phyloP scores from a whole-genome alignment of 441 rosid genomes.

The Manihot esculenta region DNA sequence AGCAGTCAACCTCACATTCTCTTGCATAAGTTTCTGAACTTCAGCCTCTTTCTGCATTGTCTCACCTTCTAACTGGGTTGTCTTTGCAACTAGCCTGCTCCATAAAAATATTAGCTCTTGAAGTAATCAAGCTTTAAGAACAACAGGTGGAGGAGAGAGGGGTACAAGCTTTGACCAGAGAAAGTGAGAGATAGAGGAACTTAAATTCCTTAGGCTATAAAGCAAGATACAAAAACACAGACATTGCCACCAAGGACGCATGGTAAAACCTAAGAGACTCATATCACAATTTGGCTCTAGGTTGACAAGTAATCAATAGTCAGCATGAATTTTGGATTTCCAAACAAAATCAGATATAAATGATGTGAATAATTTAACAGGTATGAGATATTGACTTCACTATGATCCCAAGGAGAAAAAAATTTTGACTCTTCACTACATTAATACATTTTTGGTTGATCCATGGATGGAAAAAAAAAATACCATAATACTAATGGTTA shows the following conservation, averaged over 20 bases:
- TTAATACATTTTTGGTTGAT: constrained; percentile 2
- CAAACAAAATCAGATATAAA: neutral
- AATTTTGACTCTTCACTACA: neutral
- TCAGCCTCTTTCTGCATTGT: constrained; percentile 80
- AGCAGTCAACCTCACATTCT: constrained; percentile 67
- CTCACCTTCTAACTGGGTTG: constrained; percentile 82
- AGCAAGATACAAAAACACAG: neutral
- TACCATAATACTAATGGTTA: neutral
- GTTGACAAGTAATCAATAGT: neutral
- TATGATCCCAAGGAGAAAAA: neutral
- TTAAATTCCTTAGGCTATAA: neutral
- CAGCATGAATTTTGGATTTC: neutral
- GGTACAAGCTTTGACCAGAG: neutral
- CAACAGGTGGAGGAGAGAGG: neutral
- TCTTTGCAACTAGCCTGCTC: constrained; percentile 71
- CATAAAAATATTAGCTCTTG: constrained; percentile 16
- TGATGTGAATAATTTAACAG: neutral
- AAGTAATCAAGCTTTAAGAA: constrained; percentile 5
- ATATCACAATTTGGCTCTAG: neutral
- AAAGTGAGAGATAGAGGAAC: neutral
- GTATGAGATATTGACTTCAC: neutral
- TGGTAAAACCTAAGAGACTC: neutral
- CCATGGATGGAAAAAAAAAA: neutral
- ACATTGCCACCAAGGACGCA: neutral
- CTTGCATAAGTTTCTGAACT: constrained; percentile 87